phyloP scores from a whole-genome alignment of 1,284 basidiomycete genomes.

The Stygiomarasmius scandens region DNA sequence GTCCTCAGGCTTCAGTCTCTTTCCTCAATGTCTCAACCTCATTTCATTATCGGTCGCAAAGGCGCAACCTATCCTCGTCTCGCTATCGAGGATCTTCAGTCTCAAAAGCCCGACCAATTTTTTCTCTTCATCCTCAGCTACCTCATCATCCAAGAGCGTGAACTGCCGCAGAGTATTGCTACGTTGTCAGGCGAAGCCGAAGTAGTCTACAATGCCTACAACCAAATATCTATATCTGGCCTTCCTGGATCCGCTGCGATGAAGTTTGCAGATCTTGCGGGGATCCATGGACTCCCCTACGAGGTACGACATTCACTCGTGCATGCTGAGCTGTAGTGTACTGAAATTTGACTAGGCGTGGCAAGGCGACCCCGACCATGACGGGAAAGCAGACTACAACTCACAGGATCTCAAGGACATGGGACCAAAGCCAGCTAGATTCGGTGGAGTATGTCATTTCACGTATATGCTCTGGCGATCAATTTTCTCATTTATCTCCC shows the following conservation, averaged over 20 bases:
- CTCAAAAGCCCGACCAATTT: neutral
- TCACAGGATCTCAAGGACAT: neutral
- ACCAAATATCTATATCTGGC: neutral
- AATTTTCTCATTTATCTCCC: too few relatives aligned
- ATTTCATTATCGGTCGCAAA: neutral
- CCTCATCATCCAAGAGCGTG: neutral
- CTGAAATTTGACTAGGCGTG: too few relatives aligned
- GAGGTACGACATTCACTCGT: neutral
- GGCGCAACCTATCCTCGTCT: slow-evolving; percentile 1
- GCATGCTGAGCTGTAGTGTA: too few relatives aligned
- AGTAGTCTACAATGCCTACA: neutral
- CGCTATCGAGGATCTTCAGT: neutral
- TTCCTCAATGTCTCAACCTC: neutral
- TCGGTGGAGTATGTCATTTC: neutral
- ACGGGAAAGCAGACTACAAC: neutral
- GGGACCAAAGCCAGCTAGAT: neutral
- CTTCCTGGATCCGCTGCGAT: neutral
- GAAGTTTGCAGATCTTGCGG: neutral
- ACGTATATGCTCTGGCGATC: too few relatives aligned
- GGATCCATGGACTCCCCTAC: neutral
- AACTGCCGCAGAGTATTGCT: neutral
- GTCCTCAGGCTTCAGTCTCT: too few relatives aligned
- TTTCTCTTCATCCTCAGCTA: neutral
- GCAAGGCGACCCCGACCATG: neutral
- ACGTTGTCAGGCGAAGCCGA: neutral